Evolutionary conservation across 371 early-diverging fungal genomes (phyloP), one percentile per base, ranked within the genome.

Genomic region (Furculomyces boomerangus): DNA sequence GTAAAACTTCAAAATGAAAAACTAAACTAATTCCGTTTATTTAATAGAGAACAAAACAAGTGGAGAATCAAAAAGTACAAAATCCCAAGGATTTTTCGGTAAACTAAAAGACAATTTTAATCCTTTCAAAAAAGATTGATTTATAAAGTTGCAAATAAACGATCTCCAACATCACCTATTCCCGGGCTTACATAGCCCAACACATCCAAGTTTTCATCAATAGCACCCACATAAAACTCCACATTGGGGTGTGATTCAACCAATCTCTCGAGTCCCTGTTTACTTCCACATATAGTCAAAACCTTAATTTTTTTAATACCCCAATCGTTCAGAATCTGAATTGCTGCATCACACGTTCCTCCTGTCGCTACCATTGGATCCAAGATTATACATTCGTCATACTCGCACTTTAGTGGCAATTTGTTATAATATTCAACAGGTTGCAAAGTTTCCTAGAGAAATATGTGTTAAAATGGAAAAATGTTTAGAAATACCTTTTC

Each of bases 381-480:
- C 27, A 90, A 54, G 14, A 90, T 77, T 57, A 80, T 68, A 41
- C 86, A 86, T 22, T 76, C 56, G 54, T 88, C 82, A 2, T 84
- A 73, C 28, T 73, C 69, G 52, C 81, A 82, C 2, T 61, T 59
- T 26, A 64, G 57, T 3, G 91, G 91, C 28, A 90, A 66, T 64
- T 90, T 90, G 71, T 90, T 90, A 73, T 88, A 90, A 66, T 90
- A 90, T 62, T 90, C 91, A n/a, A 90, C 89, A 3, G 91, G 90
- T 55, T 81, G 78, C 43, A 85, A 68, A 1, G 88, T 80, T 18
- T 26, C 8, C 50, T 49, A 49, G 13, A 20, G 22, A 7, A 20
- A 2, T 73, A 53, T 76, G 76, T 55, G 18, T 22, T 7, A 27
- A 24, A 31, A 31, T 58, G 28, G 18, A 39, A 13, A 39, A 39